These are phyloP conservation scores for Helminthosporium solani DNA, from an alignment of 2,329 filamentous ascomycete genomes.

Conservation along the genomic window DNA sequence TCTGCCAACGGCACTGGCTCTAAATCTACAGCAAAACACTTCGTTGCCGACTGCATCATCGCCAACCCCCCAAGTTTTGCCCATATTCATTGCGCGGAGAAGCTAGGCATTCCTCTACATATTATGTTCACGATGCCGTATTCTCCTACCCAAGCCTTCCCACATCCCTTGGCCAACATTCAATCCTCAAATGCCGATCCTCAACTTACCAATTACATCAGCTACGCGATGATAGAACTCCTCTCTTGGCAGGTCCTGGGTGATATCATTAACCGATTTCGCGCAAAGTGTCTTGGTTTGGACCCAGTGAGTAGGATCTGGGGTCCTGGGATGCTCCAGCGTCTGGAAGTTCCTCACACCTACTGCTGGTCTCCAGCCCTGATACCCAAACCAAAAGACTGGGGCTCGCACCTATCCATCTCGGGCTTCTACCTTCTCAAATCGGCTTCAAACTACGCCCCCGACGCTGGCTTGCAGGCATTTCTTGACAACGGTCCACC, in stretches of 20 bases:
- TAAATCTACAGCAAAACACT: too few relatives aligned
- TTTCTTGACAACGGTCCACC: constrained; percentile 43
- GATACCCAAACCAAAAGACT: constrained; percentile 51
- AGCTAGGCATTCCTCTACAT: constrained; percentile 71
- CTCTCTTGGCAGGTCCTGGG: constrained; percentile 92
- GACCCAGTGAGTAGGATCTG: constrained; percentile 78
- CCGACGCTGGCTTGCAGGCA: constrained; percentile 39
- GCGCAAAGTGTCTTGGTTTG: constrained; percentile 71
- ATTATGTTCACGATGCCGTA: constrained; percentile 97
- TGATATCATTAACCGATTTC: constrained; percentile 86
- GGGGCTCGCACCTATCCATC: constrained; percentile 43
- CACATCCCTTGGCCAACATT: constrained; percentile 83
- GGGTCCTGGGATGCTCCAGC: constrained; percentile 76
- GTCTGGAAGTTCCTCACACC: constrained; percentile 77
- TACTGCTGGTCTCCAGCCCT: constrained; percentile 70
- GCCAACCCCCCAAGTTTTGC: constrained; percentile 78
- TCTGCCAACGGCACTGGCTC: too few relatives aligned
- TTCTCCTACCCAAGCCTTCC: constrained; percentile 81
- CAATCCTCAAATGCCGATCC: constrained; percentile 73
- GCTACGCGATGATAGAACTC: constrained; percentile 83
- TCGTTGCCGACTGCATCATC: constrained; percentile 80
- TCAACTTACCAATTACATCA: constrained; percentile 77
- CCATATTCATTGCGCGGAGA: constrained; percentile 73
- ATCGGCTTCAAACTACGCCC: constrained; percentile 43
- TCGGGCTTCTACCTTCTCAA: constrained; percentile 46